These are phyloP conservation scores for Dactylellina drechsleri DNA, from an alignment of 2,329 filamentous ascomycete genomes.

Conservation along the genomic window DNA sequence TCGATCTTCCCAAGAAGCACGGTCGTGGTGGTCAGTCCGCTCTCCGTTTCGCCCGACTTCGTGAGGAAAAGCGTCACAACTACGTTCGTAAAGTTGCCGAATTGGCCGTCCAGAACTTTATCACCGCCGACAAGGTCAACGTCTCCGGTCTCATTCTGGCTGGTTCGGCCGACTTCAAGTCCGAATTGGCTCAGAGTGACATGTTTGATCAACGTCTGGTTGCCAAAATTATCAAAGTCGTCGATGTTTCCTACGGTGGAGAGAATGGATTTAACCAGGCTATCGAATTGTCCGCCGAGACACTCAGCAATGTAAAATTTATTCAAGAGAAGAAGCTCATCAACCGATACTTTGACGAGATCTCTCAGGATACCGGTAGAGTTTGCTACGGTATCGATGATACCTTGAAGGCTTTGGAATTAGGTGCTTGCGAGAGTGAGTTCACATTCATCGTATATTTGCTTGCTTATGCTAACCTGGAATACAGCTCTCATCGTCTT, in stretches of 20 bases:
- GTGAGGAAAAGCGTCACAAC: constrained; percentile 99
- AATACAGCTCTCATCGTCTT: constrained; percentile 81
- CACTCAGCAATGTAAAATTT: constrained; percentile 98
- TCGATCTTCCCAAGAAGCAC: constrained; percentile 99
- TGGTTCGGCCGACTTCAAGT: constrained; percentile 99
- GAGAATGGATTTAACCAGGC: constrained; percentile 99
- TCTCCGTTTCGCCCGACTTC: constrained; percentile 97
- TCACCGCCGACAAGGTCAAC: constrained; percentile 98
- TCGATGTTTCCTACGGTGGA: constrained; percentile 97
- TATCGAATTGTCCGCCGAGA: constrained; percentile 94
- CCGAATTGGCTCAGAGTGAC: constrained; percentile 96
- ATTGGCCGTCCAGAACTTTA: constrained; percentile 97
- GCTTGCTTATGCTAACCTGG: neutral
- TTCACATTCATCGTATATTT: neutral
- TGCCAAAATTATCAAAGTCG: constrained; percentile 98
- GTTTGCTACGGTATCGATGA: constrained; percentile 99
- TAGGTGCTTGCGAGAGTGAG: constrained; percentile 84
- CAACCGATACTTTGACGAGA: constrained; percentile 98
- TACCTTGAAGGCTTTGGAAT: constrained; percentile 93
- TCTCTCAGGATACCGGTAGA: constrained; percentile 95
- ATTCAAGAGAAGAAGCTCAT: constrained; percentile 99
- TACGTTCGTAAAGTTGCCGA: constrained; percentile 99
- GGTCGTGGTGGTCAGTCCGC: constrained; percentile 99
- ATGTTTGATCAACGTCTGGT: constrained; percentile 93
- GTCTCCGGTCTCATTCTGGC: constrained; percentile 94